These are phyloP conservation scores for Inonotus obliquus DNA, from an alignment of 1,284 basidiomycete genomes.

Conservation along the genomic window DNA sequence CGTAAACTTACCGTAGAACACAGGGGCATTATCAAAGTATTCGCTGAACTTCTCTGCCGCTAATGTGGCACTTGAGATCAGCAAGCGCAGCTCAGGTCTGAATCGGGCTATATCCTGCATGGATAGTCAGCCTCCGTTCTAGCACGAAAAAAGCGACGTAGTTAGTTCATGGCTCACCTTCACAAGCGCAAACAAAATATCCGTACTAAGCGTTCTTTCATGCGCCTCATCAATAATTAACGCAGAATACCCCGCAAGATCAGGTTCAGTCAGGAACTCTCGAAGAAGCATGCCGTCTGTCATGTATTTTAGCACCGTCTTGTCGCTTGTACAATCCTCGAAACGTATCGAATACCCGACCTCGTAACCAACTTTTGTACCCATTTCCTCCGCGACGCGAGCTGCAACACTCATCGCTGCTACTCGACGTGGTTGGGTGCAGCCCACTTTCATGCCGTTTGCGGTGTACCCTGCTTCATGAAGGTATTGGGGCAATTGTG, in stretches of 20 bases:
- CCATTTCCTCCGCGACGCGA: constrained; percentile 98
- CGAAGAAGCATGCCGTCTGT: constrained; percentile 97
- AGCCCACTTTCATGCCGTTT: constrained; percentile 88
- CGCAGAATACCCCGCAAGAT: constrained; percentile 87
- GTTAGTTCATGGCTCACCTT: constrained; percentile 62
- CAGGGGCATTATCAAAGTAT: constrained; percentile 92
- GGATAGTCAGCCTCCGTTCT: constrained; percentile 14
- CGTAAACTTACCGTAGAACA: constrained; percentile 73
- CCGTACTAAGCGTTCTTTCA: constrained; percentile 92
- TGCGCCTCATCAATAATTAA: constrained; percentile 97
- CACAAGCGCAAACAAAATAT: constrained; percentile 93
- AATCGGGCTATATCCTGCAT: constrained; percentile 92
- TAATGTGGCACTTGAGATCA: constrained; percentile 96
- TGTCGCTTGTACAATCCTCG: constrained; percentile 98
- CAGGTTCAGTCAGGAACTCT: constrained; percentile 94
- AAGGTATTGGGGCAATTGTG: constrained; percentile 96
- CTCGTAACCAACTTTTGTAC: constrained; percentile 92
- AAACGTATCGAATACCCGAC: constrained; percentile 99
- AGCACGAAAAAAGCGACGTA: constrained; percentile 23
- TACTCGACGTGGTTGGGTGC: constrained; percentile 97
- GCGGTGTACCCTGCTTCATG: constrained; percentile 96
- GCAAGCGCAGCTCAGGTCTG: constrained; percentile 83
- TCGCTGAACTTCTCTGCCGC: constrained; percentile 95
- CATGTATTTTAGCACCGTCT: constrained; percentile 97
- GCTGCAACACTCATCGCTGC: constrained; percentile 99